Conservation (phyloP, 2,329 filamentous ascomycete species). For the Fusarium sterilihyphosum region DNA sequence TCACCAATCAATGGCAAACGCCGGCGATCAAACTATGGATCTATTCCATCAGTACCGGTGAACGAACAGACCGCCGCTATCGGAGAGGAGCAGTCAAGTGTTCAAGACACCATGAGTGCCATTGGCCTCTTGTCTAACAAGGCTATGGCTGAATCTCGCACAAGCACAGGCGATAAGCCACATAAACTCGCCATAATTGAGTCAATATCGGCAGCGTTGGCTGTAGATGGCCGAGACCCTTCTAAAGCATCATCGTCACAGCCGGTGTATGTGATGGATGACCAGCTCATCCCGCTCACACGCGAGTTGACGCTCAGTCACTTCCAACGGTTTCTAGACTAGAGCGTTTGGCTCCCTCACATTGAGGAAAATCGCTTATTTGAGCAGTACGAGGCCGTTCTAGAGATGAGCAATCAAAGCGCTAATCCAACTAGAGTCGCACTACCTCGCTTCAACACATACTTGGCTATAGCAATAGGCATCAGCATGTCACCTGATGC, state of each 20-base stretch:
- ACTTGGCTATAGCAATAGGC: slow-evolving; percentile 3
- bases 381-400: slow-evolving; percentile 2
- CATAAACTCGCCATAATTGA: slow-evolving; percentile 17
- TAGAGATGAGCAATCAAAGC: not conserved
- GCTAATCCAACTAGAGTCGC: not conserved
- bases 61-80: fast-evolving
- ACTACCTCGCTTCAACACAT: slow-evolving; percentile 8
- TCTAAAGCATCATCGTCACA: slow-evolving; percentile 6
- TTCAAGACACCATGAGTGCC: slow-evolving; percentile 27
- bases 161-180: not conserved
- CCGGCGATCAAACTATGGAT: not conserved
- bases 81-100: slow-evolving; percentile 16
- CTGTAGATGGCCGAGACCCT: slow-evolving; percentile 10
- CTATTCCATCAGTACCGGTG: fast-evolving
- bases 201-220: slow-evolving; percentile 9
- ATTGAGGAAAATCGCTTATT: not conserved
- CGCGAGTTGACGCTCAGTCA: not conserved
- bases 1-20: not conserved
- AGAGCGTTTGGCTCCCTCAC: slow-evolving; percentile 9
- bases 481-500: slow-evolving; percentile 16
- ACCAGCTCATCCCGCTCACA: not conserved
- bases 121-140: slow-evolving; percentile 22
- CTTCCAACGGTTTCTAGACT: not conserved
- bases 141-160: slow-evolving; percentile 20
- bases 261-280: not conserved